Evolutionary conservation across 179 eudicot species (phyloP), one percentile per base, ranked within the genome.

Genomic region (Beta lomatogona): DNA sequence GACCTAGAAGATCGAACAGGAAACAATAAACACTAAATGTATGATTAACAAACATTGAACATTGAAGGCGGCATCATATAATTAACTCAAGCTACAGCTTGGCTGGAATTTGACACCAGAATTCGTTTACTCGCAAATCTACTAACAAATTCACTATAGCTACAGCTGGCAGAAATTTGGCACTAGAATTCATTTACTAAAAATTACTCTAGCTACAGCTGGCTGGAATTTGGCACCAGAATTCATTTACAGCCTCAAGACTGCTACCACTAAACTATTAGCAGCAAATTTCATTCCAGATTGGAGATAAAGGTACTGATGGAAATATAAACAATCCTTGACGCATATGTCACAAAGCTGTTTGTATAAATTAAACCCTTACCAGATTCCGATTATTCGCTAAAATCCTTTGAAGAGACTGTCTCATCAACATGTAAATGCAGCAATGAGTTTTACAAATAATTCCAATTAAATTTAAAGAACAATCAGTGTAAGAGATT

Each of bases 1-100:
- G 52, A 97, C 99, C 99, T 97, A 86, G 70, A 79, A 64, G 31
- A 78, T n/a, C 67, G 52, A 44, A 73, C 21, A 54, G 64, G 21
- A 18, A 59, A 68, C 36, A 25, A 46, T 70, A 25, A 77, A 3
- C 4, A 48, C 44, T 71, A 59, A 19, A 59, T 14, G 59, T 52
- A 69, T 8, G n/a, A 60, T 28, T 25, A 14, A 59, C 18, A 48
- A 71, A n/a, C 13, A 31, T 10, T 36, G 50, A 41, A 19, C 53
- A 21, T 11, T 12, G 6, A 54, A 54, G 28, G 41, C 5, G 19
- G 16, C 8, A 61, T 16, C 21, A 10, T 44, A 22, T 14, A 36
- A 36, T 36, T 36, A 2, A 36, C 41, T 36, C 41, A 36, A 36
- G 41, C 41, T 18, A 55, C 18, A 55, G 31, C 4, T 18, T 55